phyloP scores from a whole-genome alignment of 495 filamentous ascomycete species.

The Pseudoneurospora amorphoporcata region DNA sequence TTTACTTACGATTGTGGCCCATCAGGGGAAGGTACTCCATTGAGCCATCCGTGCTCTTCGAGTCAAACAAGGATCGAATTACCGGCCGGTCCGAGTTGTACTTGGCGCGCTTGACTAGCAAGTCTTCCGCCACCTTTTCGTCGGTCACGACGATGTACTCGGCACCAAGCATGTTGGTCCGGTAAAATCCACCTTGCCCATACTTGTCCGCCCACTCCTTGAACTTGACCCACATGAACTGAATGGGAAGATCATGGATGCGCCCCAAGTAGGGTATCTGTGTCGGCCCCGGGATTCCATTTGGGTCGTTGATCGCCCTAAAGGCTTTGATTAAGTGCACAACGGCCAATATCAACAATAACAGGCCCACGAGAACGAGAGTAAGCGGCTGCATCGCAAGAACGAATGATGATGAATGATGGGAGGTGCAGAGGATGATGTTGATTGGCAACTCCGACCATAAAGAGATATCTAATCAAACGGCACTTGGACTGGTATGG shows the following conservation, averaged over 20 bases:
- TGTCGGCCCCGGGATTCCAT: conserved; percentile 26
- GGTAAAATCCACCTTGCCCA: conserved; percentile 34
- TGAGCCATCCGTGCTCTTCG: conserved; percentile 27
- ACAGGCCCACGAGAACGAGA: conserved; percentile 8
- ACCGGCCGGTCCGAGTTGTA: conserved; percentile 37
- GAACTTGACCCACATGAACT: conserved; percentile 41
- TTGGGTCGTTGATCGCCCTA: conserved; percentile 24
- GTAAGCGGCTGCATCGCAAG: not conserved
- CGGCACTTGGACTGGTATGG: not conserved
- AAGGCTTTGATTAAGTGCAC: conserved; percentile 22
- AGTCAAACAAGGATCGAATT: conserved; percentile 31
- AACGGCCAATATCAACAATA: conserved; percentile 11
- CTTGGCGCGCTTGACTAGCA: conserved; percentile 38
- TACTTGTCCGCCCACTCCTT: conserved; percentile 42
- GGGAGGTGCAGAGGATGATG: not conserved
- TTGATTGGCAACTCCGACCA: not conserved
- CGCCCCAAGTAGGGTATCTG: conserved; percentile 33
- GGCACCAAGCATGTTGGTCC: conserved; percentile 36
- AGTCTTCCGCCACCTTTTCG: conserved; percentile 42
- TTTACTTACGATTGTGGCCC: conserved; percentile 29
- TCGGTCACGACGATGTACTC: conserved; percentile 40
- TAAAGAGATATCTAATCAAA: not conserved
- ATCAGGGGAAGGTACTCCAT: conserved; percentile 34
- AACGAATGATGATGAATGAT: not conserved
- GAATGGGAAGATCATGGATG: conserved; percentile 36